phyloP scores from a whole-genome alignment of 768 basidiomycete genomes.

The Sporobolomyces roseus region DNA sequence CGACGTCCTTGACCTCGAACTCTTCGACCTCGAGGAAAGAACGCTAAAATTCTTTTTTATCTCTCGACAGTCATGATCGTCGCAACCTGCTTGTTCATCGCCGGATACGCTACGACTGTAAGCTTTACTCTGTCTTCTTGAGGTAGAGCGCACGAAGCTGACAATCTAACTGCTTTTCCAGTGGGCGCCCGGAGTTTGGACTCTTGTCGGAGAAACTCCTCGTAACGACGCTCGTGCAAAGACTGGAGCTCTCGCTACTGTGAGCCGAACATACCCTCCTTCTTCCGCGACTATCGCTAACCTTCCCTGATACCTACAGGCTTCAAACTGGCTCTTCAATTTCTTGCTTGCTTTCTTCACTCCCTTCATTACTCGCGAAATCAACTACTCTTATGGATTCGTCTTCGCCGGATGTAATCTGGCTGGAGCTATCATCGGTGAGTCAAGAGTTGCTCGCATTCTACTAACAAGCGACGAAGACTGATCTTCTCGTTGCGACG shows the following conservation, averaged over 20 bases:
- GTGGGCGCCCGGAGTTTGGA: constrained; percentile 72
- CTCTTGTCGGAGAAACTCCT: constrained; percentile 68
- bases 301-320: no score
- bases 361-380: constrained; percentile 63
- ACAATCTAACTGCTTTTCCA: neutral
- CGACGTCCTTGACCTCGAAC: no score
- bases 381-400: constrained; percentile 64
- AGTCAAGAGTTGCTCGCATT: no score
- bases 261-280: no score
- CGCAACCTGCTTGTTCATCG: constrained; percentile 66
- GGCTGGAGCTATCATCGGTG: constrained; percentile 57
- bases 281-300: no score
- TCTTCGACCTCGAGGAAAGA: no score
- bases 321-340: constrained; percentile 49
- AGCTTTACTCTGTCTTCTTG: neutral
- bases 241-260: constrained; percentile 59
- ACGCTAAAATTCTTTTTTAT: neutral
- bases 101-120: constrained; percentile 63
- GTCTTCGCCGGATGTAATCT: constrained; percentile 61
- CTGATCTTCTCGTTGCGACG: no score
- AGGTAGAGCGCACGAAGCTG: no score
- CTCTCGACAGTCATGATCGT: constrained; percentile 58
- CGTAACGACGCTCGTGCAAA: constrained; percentile 59
- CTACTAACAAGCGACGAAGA: no score
- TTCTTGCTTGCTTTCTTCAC: constrained; percentile 59